Conservation (phyloP, 2,329 filamentous ascomycete species). For the Penicillium psychrosexuale region DNA sequence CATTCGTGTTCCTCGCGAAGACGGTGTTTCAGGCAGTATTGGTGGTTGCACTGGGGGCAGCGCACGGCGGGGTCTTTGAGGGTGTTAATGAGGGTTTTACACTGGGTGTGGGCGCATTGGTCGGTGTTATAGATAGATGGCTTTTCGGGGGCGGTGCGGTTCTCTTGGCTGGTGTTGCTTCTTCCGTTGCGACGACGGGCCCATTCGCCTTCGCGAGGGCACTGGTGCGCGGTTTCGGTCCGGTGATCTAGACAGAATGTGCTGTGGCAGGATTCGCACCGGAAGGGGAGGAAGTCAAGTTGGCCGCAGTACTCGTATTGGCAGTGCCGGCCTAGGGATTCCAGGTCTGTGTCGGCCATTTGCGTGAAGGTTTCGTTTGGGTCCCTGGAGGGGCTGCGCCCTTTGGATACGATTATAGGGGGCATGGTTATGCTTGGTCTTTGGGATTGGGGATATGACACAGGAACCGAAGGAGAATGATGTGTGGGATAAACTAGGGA, state of each 20-base stretch:
- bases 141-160: conserved; percentile 41
- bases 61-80: conserved; percentile 50
- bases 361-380: conserved; percentile 35
- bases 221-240: conserved; percentile 75
- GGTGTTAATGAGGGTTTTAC: conserved; percentile 54
- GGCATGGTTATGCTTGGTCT: conserved; percentile 18
- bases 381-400: conserved; percentile 10
- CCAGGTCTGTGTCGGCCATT: conserved; percentile 66
- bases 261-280: conserved; percentile 79
- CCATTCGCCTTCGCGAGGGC: conserved; percentile 60
- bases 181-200: conserved; percentile 47
- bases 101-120: conserved; percentile 49
- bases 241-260: conserved; percentile 95
- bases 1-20: conserved; percentile 75
- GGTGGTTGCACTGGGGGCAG: conserved; percentile 48
- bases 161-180: conserved; percentile 21
- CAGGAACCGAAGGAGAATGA: not conserved
- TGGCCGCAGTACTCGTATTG: conserved; percentile 87
- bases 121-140: conserved; percentile 56
- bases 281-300: conserved; percentile 93
- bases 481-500: conserved; percentile 5
- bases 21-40: conserved; percentile 53
- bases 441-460: not conserved
- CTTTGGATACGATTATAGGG: conserved; percentile 25
- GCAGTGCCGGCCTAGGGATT: conserved; percentile 86